Evolutionary conservation across 1,284 basidiomycete species (phyloP).

Genomic region (Volvariella volvacea): DNA sequence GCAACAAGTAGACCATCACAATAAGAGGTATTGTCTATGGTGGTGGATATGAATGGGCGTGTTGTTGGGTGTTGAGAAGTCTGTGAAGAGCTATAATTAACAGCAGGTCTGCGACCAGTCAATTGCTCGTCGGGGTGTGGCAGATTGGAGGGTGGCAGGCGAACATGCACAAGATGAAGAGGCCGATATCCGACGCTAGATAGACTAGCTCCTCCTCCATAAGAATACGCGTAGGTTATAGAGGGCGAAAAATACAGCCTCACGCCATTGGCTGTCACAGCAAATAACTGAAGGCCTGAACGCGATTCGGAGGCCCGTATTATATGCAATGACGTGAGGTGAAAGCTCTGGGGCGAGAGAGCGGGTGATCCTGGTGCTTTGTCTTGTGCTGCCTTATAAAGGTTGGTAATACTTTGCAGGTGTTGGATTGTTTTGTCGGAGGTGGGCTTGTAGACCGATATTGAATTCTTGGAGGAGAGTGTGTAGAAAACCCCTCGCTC

Average conservation of each 20-base stretch:
- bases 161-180: constrained; percentile 68
- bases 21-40: constrained; percentile 55
- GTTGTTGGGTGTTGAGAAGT: constrained; percentile 34
- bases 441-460: constrained; percentile 60
- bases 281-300: constrained; percentile 67
- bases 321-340: constrained; percentile 59
- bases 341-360: constrained; percentile 61
- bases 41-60: constrained; percentile 50
- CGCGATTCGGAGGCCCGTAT: constrained; percentile 59
- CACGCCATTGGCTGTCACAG: constrained; percentile 72
- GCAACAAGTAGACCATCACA: constrained; percentile 58
- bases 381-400: constrained; percentile 68
- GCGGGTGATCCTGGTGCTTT: constrained; percentile 70
- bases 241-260: constrained; percentile 74
- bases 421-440: constrained; percentile 61
- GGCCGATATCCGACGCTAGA: constrained; percentile 30
- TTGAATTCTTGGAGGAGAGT: constrained; percentile 60
- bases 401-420: constrained; percentile 58
- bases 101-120: constrained; percentile 36
- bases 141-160: constrained; percentile 71
- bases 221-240: constrained; percentile 36
- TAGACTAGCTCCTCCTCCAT: constrained; percentile 14
- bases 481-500: constrained; percentile 71
- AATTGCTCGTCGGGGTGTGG: constrained; percentile 69
- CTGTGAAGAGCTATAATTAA: constrained; percentile 40